Evolutionary conservation across 176 grass and related monocot genomes (phyloP).

Genomic region (Cenchrus americanus): DNA sequence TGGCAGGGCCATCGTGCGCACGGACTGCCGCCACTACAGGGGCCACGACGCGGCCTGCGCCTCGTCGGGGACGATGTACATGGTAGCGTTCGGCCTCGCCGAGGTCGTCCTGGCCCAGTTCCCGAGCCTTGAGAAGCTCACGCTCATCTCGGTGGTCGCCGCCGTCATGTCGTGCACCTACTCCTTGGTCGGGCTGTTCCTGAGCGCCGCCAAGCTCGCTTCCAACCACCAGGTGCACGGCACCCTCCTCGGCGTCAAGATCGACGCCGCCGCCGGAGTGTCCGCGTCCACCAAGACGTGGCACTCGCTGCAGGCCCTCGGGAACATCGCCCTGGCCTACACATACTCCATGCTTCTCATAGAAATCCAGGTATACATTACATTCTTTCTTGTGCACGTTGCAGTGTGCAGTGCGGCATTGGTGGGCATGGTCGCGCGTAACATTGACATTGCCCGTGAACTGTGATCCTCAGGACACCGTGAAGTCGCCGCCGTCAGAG

Average conservation of each 20-base stretch:
- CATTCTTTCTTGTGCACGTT: not conserved
- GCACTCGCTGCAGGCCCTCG: constrained; percentile 84
- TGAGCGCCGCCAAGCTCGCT: constrained; percentile 69
- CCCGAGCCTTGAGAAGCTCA: constrained; percentile 90
- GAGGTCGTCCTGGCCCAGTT: constrained; percentile 80
- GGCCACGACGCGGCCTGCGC: constrained; percentile 62
- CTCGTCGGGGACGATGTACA: constrained; percentile 83
- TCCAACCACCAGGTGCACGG: constrained; percentile 56
- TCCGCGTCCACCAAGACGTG: constrained; percentile 71
- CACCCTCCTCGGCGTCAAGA: constrained; percentile 67
- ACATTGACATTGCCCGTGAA: not conserved
- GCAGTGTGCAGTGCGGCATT: not conserved
- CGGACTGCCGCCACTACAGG: constrained; percentile 67
- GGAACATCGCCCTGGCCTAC: constrained; percentile 96
- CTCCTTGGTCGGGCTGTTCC: constrained; percentile 66
- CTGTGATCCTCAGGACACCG: constrained; percentile 59
- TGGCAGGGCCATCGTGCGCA: constrained; percentile 73
- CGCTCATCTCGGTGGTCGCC: constrained; percentile 71
- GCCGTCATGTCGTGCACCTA: constrained; percentile 94
- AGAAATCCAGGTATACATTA: constrained; percentile 70
- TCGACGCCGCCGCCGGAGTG: constrained; percentile 54
- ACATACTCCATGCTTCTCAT: constrained; percentile 95
- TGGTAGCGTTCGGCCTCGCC: constrained; percentile 71
- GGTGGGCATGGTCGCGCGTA: not conserved
- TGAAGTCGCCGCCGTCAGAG: constrained; percentile 83